Evolutionary conservation across 2,329 filamentous ascomycete species (phyloP), one percentile per base, ranked within the genome.

Genomic region (Ceratocystis lukuohia): DNA sequence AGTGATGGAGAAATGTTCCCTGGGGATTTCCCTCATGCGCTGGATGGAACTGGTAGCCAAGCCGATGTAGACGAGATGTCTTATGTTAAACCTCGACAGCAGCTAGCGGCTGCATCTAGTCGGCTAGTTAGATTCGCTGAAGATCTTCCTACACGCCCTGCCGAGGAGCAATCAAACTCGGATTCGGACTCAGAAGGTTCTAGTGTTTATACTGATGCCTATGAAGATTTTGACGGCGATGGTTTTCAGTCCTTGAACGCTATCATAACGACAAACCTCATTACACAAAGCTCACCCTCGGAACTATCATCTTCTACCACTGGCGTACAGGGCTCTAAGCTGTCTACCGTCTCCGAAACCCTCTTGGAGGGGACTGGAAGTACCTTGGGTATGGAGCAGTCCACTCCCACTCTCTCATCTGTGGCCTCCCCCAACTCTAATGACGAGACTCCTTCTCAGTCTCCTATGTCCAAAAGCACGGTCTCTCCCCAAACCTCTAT

Each of bases 211-310:
- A 90, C 86, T 69, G 89, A 92, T 74, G 88, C 88, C 0, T 87
- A 87, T 65, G 89, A 92, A 74, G 87, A 91, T 68, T 83, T 83
- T 0, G 85, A 89, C 15, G 85, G 88, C 48, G 82, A 81, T 1
- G 88, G 86, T 0, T 92, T 90, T 71, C 79, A 84, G 71, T 91
- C 88, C 3, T 78, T 92, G 6, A 82, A 91, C 73, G 88, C 88
- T 10, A 82, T 91, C 7, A 80, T 90, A 1, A 61, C 62, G 44
- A 82, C 86, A 22, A 84, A 80, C 61, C 84, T 87, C 2, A 71
- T 78, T 1, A n/a, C 28, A 37, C 28, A 59, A n/a, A 33, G 2
- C n/a, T 37, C 25, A 12, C 8, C 56, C 3, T 10, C 56, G 8
- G 56, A 59, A 7, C n/a, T 72, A 64, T 69, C 73, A n/a, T 59